These are phyloP conservation scores for Lichenothelia convexa DNA, from an alignment of 495 filamentous ascomycete genomes.

Conservation along the genomic window DNA sequence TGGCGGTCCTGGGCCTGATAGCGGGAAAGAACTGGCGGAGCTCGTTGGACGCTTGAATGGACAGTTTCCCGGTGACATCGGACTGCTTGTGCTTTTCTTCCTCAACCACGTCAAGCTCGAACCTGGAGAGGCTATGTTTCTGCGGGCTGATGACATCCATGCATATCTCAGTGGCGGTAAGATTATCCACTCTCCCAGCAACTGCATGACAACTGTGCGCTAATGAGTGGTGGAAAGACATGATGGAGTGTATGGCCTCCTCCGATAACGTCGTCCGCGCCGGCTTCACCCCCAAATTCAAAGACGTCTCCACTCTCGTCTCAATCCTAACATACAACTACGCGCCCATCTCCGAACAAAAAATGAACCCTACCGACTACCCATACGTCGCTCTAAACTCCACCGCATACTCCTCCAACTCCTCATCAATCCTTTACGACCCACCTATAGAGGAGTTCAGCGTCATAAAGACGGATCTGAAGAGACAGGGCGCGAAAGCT, in stretches of 20 bases:
- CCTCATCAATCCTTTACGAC: conserved; percentile 58
- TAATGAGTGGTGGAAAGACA: conserved; percentile 31
- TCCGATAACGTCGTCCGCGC: conserved; percentile 96
- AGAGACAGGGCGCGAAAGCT: conserved; percentile 51
- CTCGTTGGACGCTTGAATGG: conserved; percentile 56
- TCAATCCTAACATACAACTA: conserved; percentile 87
- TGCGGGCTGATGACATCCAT: conserved; percentile 91
- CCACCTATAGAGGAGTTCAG: conserved; percentile 95
- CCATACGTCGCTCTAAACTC: conserved; percentile 65
- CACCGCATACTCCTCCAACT: conserved; percentile 55
- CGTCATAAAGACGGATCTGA: conserved; percentile 65
- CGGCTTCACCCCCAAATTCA: conserved; percentile 95
- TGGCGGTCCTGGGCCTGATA: conserved; percentile 39
- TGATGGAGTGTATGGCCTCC: conserved; percentile 97
- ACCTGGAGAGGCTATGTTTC: conserved; percentile 86
- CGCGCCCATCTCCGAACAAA: conserved; percentile 83
- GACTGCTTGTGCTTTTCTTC: conserved; percentile 63
- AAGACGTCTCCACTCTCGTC: conserved; percentile 83
- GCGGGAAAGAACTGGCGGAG: conserved; percentile 51
- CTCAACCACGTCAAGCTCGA: conserved; percentile 65
- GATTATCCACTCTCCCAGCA: not conserved
- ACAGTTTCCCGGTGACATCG: conserved; percentile 62
- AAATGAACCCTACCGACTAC: conserved; percentile 71
- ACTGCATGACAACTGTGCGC: not conserved
- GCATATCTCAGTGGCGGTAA: conserved; percentile 70